phyloP scores from a whole-genome alignment of 2,329 filamentous ascomycete genomes.

The Neocatenulostroma microsporum region DNA sequence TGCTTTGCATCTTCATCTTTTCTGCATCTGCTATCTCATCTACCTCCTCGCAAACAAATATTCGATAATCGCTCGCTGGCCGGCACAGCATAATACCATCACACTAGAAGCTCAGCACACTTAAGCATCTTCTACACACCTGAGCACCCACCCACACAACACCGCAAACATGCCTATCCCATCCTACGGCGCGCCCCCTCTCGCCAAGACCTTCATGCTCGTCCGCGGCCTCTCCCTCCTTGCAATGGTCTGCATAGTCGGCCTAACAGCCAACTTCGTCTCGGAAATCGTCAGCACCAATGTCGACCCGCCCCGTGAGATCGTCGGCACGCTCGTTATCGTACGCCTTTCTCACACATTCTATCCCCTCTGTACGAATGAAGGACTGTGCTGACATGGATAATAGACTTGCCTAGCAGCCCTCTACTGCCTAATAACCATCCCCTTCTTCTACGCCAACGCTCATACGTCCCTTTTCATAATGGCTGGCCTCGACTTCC shows the following conservation, averaged over 20 bases:
- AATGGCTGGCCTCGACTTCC: constrained; percentile 57
- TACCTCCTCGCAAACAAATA: too few relatives aligned
- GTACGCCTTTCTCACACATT: too few relatives aligned
- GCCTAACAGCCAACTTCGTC: constrained; percentile 76
- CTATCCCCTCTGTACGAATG: constrained; percentile 23
- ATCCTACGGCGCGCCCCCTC: constrained; percentile 56
- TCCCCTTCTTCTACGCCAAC: constrained; percentile 74
- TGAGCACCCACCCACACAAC: too few relatives aligned
- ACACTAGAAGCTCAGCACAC: too few relatives aligned
- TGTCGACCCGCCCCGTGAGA: constrained; percentile 59
- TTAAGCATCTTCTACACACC: too few relatives aligned
- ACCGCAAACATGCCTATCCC: constrained; percentile 44
- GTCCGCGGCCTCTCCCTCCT: constrained; percentile 63
- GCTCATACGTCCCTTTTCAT: constrained; percentile 70
- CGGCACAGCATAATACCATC: too few relatives aligned
- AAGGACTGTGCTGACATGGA: constrained; percentile 1
- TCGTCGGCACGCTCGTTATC: constrained; percentile 71
- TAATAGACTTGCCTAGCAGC: constrained; percentile 65
- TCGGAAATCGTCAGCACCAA: constrained; percentile 61
- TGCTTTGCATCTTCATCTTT: too few relatives aligned
- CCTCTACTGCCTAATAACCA: constrained; percentile 61
- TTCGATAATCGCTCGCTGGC: too few relatives aligned
- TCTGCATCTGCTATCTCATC: too few relatives aligned
- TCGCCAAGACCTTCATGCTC: constrained; percentile 70
- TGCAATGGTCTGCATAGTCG: constrained; percentile 68